These are phyloP conservation scores for Apodospora peruviana DNA, from an alignment of 495 filamentous ascomycete genomes.

Conservation along the genomic window DNA sequence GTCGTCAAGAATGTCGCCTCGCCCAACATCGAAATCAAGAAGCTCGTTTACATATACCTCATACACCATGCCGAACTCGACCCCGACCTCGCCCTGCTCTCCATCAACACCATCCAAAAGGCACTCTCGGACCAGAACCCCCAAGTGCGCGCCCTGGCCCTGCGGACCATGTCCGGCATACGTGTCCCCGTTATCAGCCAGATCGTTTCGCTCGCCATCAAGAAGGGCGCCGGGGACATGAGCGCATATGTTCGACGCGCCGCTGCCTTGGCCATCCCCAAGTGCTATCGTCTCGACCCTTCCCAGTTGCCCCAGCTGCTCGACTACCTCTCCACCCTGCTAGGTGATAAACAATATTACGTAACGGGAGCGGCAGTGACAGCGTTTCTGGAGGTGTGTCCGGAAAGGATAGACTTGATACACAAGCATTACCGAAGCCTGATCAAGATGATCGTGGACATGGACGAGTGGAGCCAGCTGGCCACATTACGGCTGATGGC, in stretches of 20 bases:
- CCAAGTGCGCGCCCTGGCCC: slow-evolving; percentile 81
- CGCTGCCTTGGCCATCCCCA: slow-evolving; percentile 91
- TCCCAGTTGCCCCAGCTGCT: slow-evolving; percentile 75
- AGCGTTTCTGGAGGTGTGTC: slow-evolving; percentile 85
- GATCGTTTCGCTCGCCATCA: slow-evolving; percentile 94
- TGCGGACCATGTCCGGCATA: slow-evolving; percentile 93
- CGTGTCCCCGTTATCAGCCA: slow-evolving; percentile 96
- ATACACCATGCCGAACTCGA: slow-evolving; percentile 92
- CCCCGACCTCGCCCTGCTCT: slow-evolving; percentile 88
- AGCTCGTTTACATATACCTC: slow-evolving; percentile 96
- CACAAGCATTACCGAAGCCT: slow-evolving; percentile 83
- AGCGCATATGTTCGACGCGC: slow-evolving; percentile 88
- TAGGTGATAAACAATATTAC: slow-evolving; percentile 90
- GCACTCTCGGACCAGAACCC: slow-evolving; percentile 88
- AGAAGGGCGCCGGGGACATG: slow-evolving; percentile 88
- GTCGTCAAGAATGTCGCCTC: slow-evolving; percentile 96
- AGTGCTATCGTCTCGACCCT: slow-evolving; percentile 92
- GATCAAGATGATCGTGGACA: slow-evolving; percentile 87
- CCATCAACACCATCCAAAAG: slow-evolving; percentile 98
- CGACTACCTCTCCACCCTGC: slow-evolving; percentile 68
- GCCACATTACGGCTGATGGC: slow-evolving; percentile 75
- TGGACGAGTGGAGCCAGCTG: slow-evolving; percentile 98
- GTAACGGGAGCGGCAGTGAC: slow-evolving; percentile 88
- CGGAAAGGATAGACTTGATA: slow-evolving; percentile 76
- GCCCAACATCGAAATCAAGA: slow-evolving; percentile 87